Evolutionary conservation across 2,329 filamentous ascomycete species (phyloP), one percentile per base, ranked within the genome.

Genomic region (Colletotrichum tabaci): DNA sequence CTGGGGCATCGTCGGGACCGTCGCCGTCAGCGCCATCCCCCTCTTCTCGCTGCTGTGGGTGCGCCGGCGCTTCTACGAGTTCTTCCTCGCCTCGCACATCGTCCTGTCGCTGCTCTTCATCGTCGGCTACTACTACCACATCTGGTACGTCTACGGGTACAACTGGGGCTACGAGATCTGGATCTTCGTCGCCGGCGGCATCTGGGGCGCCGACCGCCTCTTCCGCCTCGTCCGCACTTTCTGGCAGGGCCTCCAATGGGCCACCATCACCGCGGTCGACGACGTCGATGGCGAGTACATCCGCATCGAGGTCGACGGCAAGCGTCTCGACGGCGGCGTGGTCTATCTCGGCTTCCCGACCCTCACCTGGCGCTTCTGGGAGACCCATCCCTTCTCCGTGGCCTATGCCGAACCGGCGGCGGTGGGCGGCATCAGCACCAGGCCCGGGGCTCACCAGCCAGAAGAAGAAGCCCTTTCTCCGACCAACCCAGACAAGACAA

Each of bases 21-120:
- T 75, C 8, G 73, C 73, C 1, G 68, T 53, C 13, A 53, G 62
- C 18, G 50, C 73, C 9, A 69, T 77, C 12, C 23, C 74, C 9
- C 68, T 68, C n/a, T 50, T 73, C 23, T 73, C 74, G 1, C 56
- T 74, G 18, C 52, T 77, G 12, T 66, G 72, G 21, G 64, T 77
- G 16, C 72, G 76, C 13, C 73, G 71, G 62, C 68, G 72, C 40
- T 67, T 71, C 21, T 77, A 77, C 52, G 76, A 77, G 44, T 69
- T 76, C 23, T 77, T 77, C 42, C 72, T 77, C 9, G 66, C 75
- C 21, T 67, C 61, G 12, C 76, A 77, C 49, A 71, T 76, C 42
- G 3, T 73, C 3, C 30, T 74, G 15, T 75, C 73, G 7, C n/a
- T 74, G 10, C 52, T 77, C 18, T 77, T 77, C 35, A 64, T 77